These are phyloP conservation scores for Schrenkiella parvula DNA, from an alignment of 345 rosid species.

Conservation along the genomic window DNA sequence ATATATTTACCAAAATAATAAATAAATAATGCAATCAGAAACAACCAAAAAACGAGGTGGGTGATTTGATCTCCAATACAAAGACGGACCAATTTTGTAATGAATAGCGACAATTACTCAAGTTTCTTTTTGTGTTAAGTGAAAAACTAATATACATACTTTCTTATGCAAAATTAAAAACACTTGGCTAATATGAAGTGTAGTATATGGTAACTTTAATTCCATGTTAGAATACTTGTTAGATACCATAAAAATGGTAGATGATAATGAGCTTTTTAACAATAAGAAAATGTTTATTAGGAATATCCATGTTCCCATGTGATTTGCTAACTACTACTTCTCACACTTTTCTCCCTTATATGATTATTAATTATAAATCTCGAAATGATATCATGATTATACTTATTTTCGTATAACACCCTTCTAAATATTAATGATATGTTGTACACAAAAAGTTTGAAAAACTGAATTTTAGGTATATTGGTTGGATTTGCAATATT, in stretches of 20 bases:
- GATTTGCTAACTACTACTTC: conserved; percentile 25
- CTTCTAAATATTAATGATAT: not conserved
- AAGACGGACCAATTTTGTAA: conserved; percentile 8
- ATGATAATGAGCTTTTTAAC: not conserved
- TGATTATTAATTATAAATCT: not conserved
- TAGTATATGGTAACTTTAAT: not conserved
- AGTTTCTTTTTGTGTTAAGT: not conserved
- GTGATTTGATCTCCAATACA: conserved; percentile 6
- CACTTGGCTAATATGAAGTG: not conserved
- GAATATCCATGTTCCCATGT: conserved; percentile 24
- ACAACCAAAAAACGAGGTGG: conserved; percentile 18
- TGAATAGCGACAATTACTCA: not conserved
- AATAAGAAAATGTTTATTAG: not conserved
- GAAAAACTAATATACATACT: too few species aligned
- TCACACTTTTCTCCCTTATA: conserved; percentile 13
- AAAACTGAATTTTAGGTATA: not conserved
- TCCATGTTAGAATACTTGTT: not conserved
- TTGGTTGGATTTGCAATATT: not conserved
- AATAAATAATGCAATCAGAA: conserved; percentile 14
- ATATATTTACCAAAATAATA: conserved; percentile 7
- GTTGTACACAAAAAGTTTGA: not conserved
- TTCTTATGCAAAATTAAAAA: not conserved
- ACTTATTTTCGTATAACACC: not conserved
- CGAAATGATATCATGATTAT: not conserved
- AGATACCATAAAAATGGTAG: not conserved